Conservation (phyloP, 768 basidiomycete genomes). For the Psilocybe subaeruginosa region DNA sequence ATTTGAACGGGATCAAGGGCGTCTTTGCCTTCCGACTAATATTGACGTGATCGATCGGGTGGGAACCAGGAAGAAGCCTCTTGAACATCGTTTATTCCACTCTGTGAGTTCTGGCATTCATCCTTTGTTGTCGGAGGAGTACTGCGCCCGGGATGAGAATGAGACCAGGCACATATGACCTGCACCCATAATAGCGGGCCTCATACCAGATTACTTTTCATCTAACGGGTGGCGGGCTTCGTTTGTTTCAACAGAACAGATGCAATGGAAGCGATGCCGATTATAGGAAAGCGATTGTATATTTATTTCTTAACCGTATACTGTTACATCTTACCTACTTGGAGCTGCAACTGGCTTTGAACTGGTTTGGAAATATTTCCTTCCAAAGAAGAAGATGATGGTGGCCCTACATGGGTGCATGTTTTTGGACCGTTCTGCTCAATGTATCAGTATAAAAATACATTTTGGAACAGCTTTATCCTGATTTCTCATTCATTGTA, state of each 20-base stretch:
- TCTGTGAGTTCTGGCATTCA: constrained; percentile 4
- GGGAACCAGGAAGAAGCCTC: constrained; percentile 12
- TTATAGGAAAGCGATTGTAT: background rate
- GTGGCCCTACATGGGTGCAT: constrained; percentile 14
- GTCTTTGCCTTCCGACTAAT: constrained; percentile 8
- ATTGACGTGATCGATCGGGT: constrained; percentile 20
- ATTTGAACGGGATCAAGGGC: background rate
- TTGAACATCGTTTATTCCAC: constrained; percentile 9
- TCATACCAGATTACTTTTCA: background rate
- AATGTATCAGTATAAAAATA: constrained; percentile 8
- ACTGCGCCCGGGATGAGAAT: constrained; percentile 2
- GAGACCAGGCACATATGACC: constrained; percentile 1
- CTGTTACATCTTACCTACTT: background rate
- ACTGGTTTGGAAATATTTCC: constrained; percentile 5
- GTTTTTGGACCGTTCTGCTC: background rate
- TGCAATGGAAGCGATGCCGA: background rate
- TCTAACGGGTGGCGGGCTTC: background rate
- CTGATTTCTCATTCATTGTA: background rate
- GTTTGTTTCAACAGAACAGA: background rate
- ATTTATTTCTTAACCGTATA: background rate
- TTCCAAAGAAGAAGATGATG: constrained; percentile 8
- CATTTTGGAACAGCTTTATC: background rate
- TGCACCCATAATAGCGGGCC: background rate
- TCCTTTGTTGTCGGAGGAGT: constrained; percentile 26
- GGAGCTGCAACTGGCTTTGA: background rate